Base-by-base conservation (phyloP, 257 asterid genomes). In the Avicennia marina region DNA sequence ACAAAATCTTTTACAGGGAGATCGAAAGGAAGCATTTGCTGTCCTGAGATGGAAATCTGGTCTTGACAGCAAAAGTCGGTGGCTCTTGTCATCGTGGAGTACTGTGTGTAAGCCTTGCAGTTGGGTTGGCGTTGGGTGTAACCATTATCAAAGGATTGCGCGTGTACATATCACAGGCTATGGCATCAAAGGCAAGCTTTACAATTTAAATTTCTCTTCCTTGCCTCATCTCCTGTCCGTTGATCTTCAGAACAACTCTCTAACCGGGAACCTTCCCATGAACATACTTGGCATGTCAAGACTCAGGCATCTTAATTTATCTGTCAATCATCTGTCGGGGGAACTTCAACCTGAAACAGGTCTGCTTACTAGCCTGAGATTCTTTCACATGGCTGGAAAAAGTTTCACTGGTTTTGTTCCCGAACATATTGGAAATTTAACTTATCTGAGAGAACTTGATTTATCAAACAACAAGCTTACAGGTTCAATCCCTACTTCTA, bases 1-100 rank as follows among this genome's bases (percentile, higher is more conserved):
- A 6, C 13, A 25, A 3, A 13, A 22, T 24, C 18, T 13, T 12
- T 5, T 11, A 13, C 21, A 47, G 12, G 53, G n/a, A 25, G 41
- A 41, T n/a, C n/a, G n/a, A 6, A 58, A 20, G 1, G 67, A 62
- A 39, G 41, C 39, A 38, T 22, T 10, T 11, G 65, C 55, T 41
- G 39, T 73, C 26, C 36, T 53, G 40, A 12, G 43, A 16, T 68
- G 79, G 75, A 73, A 73, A 48, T 26, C 49, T 9, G 59, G 72
- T 42, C 69, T 73, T 10, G 74, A 63, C 11, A 36, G 18, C 20
- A 2, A 58, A 53, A 26, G 38, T n/a, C 78, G 17, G 17, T 21
- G 52, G 5, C 18, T 53, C 5, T 10, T 73, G 7, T 18, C 58
- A 26, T 67, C 74, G 2, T 67, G 72, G 79, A 31, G 0, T 7